A percentile compares a stretch with the other conserved stretches of the same genome.
phyloP scores from a whole-genome alignment of 306 rosid species.

The Fagus sylvatica region DNA sequence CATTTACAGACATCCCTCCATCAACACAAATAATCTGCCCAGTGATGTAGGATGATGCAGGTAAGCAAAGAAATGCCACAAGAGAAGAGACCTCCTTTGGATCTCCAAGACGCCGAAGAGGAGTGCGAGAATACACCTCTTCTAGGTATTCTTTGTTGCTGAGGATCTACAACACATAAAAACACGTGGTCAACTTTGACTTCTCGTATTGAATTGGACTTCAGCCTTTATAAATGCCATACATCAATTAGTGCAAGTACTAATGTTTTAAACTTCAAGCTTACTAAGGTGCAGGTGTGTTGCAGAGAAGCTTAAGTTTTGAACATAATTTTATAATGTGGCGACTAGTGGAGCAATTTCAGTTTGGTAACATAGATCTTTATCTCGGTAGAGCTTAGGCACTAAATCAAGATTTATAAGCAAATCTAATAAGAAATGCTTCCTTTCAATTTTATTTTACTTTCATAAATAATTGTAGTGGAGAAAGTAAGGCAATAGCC shows the following conservation, averaged over 20 bases:
- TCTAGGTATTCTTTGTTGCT: conserved; percentile 54
- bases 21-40: conserved; percentile 80
- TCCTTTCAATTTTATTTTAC: background rate
- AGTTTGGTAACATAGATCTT: background rate
- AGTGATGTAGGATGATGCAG: conserved; percentile 73
- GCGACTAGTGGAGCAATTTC: background rate
- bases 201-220: background rate
- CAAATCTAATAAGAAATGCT: background rate
- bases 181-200: background rate
- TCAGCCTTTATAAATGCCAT: background rate
- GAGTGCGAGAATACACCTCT: conserved; percentile 73
- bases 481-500: background rate
- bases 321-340: background rate
- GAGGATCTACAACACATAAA: conserved; percentile 45
- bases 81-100: conserved; percentile 67
- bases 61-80: conserved; percentile 77
- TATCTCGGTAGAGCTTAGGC: no score
- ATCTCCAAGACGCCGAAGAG: conserved; percentile 67
- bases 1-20: conserved; percentile 75
- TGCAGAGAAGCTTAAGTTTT: background rate
- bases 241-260: background rate
- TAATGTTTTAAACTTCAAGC: background rate
- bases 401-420: background rate
- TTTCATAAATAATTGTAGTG: background rate
- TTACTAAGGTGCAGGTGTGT: background rate